Percentiles rank a stretch among this genome's conserved stretches.
Conservation (phyloP, 805 yeast genomes). For the Kockiozyma suomiensis region DNA sequence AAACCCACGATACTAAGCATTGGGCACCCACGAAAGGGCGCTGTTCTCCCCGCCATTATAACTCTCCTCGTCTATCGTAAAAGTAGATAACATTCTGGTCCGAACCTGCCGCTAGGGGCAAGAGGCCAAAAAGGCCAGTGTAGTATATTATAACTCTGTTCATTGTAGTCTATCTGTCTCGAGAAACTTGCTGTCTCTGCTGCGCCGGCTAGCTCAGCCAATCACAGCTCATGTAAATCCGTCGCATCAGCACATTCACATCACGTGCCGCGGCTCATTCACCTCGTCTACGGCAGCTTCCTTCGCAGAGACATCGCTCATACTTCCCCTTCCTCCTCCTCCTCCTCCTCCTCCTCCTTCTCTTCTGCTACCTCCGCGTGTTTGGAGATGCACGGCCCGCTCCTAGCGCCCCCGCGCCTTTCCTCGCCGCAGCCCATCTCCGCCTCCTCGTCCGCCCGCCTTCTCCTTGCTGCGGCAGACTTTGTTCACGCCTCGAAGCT, state of each 20-base stretch:
- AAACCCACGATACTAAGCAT: too few species aligned
- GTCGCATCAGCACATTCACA: not conserved
- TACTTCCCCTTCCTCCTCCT: not conserved
- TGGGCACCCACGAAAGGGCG: too few species aligned
- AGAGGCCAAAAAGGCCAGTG: too few species aligned
- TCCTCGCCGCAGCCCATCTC: not conserved
- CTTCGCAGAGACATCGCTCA: not conserved
- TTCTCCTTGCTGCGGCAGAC: constrained; percentile 9
- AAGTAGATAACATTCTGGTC: too few species aligned
- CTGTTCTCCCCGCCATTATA: too few species aligned
- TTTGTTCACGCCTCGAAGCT: constrained; percentile 4
- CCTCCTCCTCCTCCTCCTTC: not conserved
- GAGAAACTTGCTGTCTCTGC: too few species aligned
- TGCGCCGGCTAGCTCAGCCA: constrained; percentile 10
- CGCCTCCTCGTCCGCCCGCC: constrained; percentile 3
- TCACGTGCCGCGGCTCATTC: constrained; percentile 27
- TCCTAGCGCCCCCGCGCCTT: constrained; percentile 10
- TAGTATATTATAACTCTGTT: too few species aligned
- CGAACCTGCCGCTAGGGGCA: too few species aligned
- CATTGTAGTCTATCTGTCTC: too few species aligned
- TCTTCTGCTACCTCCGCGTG: not conserved
- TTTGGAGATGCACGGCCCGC: constrained; percentile 8
- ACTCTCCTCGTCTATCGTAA: too few species aligned
- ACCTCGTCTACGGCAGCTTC: not conserved
- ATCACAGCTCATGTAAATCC: constrained; percentile 9